Evolutionary conservation across 2,329 filamentous ascomycete species (phyloP), one percentile per base, ranked within the genome.

Genomic region (Paraconiothyrium brasiliense): DNA sequence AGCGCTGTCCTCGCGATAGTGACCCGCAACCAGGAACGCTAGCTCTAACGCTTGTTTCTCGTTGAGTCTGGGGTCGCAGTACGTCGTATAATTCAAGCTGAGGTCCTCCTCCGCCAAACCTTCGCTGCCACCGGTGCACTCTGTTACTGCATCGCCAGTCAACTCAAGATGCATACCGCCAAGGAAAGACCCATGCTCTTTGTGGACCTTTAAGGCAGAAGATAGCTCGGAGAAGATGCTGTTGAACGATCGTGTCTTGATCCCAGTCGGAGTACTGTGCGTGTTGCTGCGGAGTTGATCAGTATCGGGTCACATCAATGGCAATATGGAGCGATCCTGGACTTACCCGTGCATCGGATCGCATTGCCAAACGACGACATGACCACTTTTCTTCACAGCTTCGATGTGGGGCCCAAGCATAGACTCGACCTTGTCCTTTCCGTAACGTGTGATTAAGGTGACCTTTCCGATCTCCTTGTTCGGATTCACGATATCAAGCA

Each of bases 31-130:
- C 72, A 98, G 80, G 78, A 99, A 99, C 0, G 95, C 94, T 77
- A 98, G 80, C 83, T 99, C 95, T 14, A 99, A 85, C 0, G 95
- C 94, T 83, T 99, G 95, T 82, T 98, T 97, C 85, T 98, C 95
- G 75, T 99, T 99, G 68, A 99, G 82, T 27, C 95, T 83, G 5
- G 95, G 95, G 78, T 99, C 95, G 78, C 95, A 99, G 83, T 94
- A 98, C 41, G 91, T 97, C 5, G 93, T 97, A 80, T 99, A 99
- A 73, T 97, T 94, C 67, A 93, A 87, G 2, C 90, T 90, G 71
- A 99, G 78, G 74, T 97, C 94, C 64, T 95, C 92, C 78, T 98
- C 95, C 39, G 87, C 92, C 61, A 98, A 82, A 0, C 91, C 92
- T 75, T 93, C 92, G 65, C 92, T 94, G 22, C 95, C 95, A 59